Base-by-base conservation (phyloP, 148 eudicot species). In the Amaranthus hypochondriacus region DNA sequence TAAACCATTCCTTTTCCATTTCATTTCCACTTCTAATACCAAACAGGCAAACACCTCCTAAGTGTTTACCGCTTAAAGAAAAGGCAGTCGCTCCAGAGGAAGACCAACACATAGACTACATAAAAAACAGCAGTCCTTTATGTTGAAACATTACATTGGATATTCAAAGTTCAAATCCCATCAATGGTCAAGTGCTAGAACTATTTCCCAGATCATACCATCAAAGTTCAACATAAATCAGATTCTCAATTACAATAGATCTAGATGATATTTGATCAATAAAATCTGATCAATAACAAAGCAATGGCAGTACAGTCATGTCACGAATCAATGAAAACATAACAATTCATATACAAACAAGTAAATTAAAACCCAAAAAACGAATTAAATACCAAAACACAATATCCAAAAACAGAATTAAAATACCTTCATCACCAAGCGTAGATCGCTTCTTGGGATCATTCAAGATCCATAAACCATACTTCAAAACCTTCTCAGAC, bases 401-500 rank as follows among this genome's bases (percentile, higher is more conserved):
- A 51, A 47, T 1, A n/a, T 4, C 42, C 1, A 9, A 28, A 54
- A 49, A 1, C 28, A 5, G 57, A 58, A n/a, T 68, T 6, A 2
- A 73, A 14, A 3, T 76, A 94, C 98, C 97, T 72, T 91, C 96
- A 59, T 92, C 84, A 50, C 88, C 93, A 65, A 94, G 84, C 69
- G 79, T 73, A 79, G 98, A 91, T 89, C 97, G 86, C 78, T 88
- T 84, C 28, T 75, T 87, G 73, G 97, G 72, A 72, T 88, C 88
- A 56, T 89, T 94, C 71, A 94, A 82, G 74, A 91, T 82, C 7
- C 87, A 58, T 42, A 84, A 78, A 7, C 98, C 98, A 65, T 86
- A 83, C 85, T 93, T 91, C 44, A 94, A 68, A 57, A 94, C 98
- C 69, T 81, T 84, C 71, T 86, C 88, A 70, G 98, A 87, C 39